Percentiles rank a stretch among this genome's conserved stretches.
Conservation (phyloP, 768 basidiomycete genomes). For the Sistotremastrum suecicum region DNA sequence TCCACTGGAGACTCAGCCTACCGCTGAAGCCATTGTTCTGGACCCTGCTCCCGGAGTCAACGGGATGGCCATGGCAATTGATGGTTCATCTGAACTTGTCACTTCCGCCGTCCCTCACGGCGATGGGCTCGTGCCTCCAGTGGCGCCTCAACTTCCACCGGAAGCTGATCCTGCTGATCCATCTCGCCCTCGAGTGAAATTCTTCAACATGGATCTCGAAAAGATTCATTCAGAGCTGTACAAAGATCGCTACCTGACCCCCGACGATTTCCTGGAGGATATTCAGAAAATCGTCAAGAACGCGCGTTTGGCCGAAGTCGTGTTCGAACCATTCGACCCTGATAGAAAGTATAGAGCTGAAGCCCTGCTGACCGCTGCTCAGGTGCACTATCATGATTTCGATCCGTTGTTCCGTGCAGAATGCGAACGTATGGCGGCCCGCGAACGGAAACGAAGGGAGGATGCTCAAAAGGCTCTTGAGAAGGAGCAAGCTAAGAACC, state of each 20-base stretch:
- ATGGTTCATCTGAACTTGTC: slow-evolving; percentile 10
- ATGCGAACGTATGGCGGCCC: slow-evolving; percentile 75
- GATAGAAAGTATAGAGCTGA: slow-evolving; percentile 75
- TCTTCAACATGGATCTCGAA: slow-evolving; percentile 87
- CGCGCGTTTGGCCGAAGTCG: slow-evolving; percentile 32
- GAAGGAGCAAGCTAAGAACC: slow-evolving; percentile 17
- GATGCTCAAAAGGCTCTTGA: slow-evolving; percentile 18
- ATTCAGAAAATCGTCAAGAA: slow-evolving; percentile 72
- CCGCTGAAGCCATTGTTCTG: slow-evolving; percentile 25
- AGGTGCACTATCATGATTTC: slow-evolving; percentile 79
- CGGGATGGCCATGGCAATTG: slow-evolving; percentile 29
- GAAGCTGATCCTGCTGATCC: slow-evolving; percentile 22
- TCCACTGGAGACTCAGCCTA: not conserved
- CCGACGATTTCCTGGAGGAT: slow-evolving; percentile 76
- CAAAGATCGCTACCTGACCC: slow-evolving; percentile 74
- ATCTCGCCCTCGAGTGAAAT: slow-evolving; percentile 12
- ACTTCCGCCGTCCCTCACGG: slow-evolving; percentile 6
- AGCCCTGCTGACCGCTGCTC: slow-evolving; percentile 75
- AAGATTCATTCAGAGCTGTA: slow-evolving; percentile 78
- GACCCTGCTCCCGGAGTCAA: slow-evolving; percentile 16
- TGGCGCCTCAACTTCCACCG: slow-evolving; percentile 19
- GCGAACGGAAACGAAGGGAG: slow-evolving; percentile 54
- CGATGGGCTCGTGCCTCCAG: slow-evolving; percentile 10
- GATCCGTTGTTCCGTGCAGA: slow-evolving; percentile 66
- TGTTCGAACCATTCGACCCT: slow-evolving; percentile 24